Conservation (phyloP, 2,329 filamentous ascomycete species). For the Cladophialophora immunda region DNA sequence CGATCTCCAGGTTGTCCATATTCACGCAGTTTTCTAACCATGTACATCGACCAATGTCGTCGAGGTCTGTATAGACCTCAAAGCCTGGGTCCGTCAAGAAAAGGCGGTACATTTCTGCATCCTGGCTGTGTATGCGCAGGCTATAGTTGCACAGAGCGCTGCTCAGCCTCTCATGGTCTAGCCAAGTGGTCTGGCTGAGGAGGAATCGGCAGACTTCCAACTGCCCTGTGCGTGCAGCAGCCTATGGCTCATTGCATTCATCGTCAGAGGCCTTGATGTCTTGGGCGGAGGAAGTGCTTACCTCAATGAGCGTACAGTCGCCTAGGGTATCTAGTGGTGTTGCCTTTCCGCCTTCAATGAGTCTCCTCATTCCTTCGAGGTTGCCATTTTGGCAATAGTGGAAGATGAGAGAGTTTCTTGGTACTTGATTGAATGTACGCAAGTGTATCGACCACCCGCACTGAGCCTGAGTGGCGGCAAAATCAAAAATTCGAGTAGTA, state of each 20-base stretch:
- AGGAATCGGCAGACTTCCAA: not conserved
- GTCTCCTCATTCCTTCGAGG: not conserved
- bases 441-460: constrained; percentile 3
- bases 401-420: not conserved
- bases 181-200: constrained; percentile 4
- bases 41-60: not conserved
- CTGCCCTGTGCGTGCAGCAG: not conserved
- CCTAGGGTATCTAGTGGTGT: constrained; percentile 12
- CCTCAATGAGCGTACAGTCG: constrained; percentile 3
- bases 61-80: not conserved
- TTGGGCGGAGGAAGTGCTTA: not conserved
- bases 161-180: not conserved
- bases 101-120: constrained; percentile 4
- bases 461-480: constrained; percentile 7
- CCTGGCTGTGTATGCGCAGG: rapidly evolving
- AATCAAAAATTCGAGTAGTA: not conserved
- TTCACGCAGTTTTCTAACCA: not conserved
- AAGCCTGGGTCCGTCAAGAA: constrained; percentile 5
- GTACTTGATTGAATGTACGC: not conserved
- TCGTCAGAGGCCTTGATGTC: not conserved
- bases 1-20: not conserved
- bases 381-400: not conserved
- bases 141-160: not conserved
- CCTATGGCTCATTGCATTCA: not conserved
- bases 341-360: constrained; percentile 9